Conservation (phyloP, 768 basidiomycete genomes). For the Amanita rubescens region DNA sequence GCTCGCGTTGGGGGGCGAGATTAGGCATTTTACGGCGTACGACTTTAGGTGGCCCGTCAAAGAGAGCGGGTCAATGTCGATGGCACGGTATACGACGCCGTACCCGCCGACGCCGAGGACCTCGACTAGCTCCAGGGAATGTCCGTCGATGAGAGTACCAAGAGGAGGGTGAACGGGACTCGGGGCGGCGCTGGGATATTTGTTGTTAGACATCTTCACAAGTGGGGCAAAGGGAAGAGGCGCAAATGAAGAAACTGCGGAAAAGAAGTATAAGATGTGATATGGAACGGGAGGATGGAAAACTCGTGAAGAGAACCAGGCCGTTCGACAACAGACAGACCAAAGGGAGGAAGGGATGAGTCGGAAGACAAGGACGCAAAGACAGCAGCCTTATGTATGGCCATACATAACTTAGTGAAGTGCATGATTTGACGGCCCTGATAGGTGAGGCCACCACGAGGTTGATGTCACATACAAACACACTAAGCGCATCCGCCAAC, state of each 20-base stretch:
- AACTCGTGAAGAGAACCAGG: slow-evolving; percentile 7
- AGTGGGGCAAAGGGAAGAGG: slow-evolving; percentile 16
- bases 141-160: slow-evolving; percentile 84
- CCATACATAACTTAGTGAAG: slow-evolving; percentile 2
- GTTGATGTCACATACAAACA: not conserved
- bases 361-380: slow-evolving; percentile 4
- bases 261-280: slow-evolving; percentile 25
- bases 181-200: slow-evolving; percentile 26
- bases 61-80: slow-evolving; percentile 49
- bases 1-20: slow-evolving; percentile 42
- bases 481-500: not conserved
- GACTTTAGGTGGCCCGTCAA: slow-evolving; percentile 34
- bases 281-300: slow-evolving; percentile 11
- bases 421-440: slow-evolving; percentile 9
- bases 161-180: slow-evolving; percentile 48
- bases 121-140: slow-evolving; percentile 79
- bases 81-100: slow-evolving; percentile 90
- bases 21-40: slow-evolving; percentile 92
- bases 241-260: slow-evolving; percentile 32
- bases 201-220: slow-evolving; percentile 29
- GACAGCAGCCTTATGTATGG: slow-evolving; percentile 6
- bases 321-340: slow-evolving; percentile 8
- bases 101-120: slow-evolving; percentile 94
- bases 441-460: slow-evolving; percentile 10
- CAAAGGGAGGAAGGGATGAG: slow-evolving; percentile 9